Percentiles rank a stretch among this genome's conserved stretches.
Evolutionary conservation across 163 green algal genomes (phyloP).

Genomic region (Chlamydomonas reinhardtii): DNA sequence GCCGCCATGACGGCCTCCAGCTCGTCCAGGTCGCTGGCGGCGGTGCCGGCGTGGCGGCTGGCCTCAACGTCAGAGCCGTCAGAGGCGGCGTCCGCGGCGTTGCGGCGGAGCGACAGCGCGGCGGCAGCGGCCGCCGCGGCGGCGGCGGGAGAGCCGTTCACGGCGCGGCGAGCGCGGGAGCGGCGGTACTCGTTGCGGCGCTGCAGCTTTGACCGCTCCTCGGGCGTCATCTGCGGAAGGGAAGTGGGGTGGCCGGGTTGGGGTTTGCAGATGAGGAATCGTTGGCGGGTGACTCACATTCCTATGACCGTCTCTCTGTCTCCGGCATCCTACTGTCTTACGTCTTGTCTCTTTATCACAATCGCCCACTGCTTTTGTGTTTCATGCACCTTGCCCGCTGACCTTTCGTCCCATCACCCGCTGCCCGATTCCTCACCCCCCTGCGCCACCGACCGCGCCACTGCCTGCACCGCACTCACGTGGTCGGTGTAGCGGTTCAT

Average conservation of each 20-base stretch:
- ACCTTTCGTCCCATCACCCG: no score
- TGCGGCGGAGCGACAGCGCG: background rate
- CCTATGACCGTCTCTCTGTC: no score
- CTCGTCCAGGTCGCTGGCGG: constrained; percentile 28
- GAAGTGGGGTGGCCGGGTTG: no score
- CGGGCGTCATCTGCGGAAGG: background rate
- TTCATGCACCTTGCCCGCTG: no score
- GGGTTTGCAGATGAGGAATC: no score
- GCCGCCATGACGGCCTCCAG: constrained; percentile 24
- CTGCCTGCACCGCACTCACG: background rate
- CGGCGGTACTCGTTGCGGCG: constrained; percentile 10
- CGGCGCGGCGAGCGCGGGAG: background rate
- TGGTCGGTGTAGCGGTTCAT: constrained; percentile 53
- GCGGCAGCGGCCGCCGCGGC: background rate
- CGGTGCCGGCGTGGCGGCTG: background rate
- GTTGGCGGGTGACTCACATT: no score
- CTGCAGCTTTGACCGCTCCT: constrained; percentile 1
- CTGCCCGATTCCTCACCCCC: no score
- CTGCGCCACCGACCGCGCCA: no score
- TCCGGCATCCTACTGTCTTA: no score
- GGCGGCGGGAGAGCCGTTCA: background rate
- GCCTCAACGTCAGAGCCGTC: constrained; percentile 9
- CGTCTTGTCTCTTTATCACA: no score
- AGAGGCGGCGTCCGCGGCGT: background rate
- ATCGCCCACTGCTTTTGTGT: no score